Evolutionary conservation across 768 basidiomycete genomes (phyloP), one percentile per base, ranked within the genome.

Genomic region (Lactarius evosmus): DNA sequence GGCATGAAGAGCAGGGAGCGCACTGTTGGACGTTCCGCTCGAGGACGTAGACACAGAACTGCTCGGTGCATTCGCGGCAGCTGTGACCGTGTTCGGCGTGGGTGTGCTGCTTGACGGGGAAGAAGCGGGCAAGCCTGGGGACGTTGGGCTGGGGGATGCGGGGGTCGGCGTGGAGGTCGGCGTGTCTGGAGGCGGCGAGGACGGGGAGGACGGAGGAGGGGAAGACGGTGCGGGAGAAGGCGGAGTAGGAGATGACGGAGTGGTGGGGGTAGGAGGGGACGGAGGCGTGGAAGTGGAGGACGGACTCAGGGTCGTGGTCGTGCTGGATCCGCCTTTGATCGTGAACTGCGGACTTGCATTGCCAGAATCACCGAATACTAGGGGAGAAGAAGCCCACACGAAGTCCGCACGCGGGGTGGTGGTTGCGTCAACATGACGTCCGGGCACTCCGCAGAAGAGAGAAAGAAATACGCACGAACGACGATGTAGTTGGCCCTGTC

Each of bases 301-400:
- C 8, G 40, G 44, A 46, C 44, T 32, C 22, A 12, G n/a, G 33
- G 33, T 22, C 16, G 44, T 17, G 33, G 44, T 49, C 6, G 38
- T n/a, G 56, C 27, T 32, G 8, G 40, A 40, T 7, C 44, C 61
- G 46, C 32, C 52, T 19, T 61, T 58, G 64, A 81, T 76, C 22
- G 72, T 72, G 72, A 81, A 81, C 16, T 62, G 60, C 8, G 73
- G 73, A 67, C 79, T 80, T 60, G 70, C 69, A 70, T 82, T 77
- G 46, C 80, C 80, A 34, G 82, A 82, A 68, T 82, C 79, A 22
- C 82, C 81, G 61, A 80, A 80, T 56, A 82, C 82, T 82, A 44
- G 36, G 7, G 41, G 22, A 17, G 17, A 22, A 46, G 22, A 49
- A 49, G 25, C 46, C 46, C 46, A 49, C 46, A 25, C 12, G 22